These are phyloP conservation scores for Scedosporium apiospermum DNA, from an alignment of 2,329 filamentous ascomycete species.

Conservation along the genomic window DNA sequence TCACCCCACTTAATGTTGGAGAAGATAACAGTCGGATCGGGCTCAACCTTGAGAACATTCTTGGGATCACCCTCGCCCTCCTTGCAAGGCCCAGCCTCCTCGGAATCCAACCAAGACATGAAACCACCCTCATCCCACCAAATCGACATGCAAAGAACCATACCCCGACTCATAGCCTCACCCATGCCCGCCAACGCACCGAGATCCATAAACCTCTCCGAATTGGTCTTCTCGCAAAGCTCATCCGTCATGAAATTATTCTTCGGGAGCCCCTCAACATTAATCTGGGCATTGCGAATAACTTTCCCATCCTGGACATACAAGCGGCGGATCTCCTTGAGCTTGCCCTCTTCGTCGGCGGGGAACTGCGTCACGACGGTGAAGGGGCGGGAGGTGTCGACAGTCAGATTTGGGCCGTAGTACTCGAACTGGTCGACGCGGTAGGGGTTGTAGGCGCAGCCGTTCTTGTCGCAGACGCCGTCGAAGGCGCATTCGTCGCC, in stretches of 20 bases:
- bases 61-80: conserved; percentile 41
- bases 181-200: conserved; percentile 36
- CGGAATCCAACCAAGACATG: conserved; percentile 45
- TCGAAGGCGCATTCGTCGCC: conserved; percentile 27
- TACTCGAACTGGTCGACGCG: conserved; percentile 17
- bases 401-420: conserved; percentile 22
- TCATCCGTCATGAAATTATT: conserved; percentile 26
- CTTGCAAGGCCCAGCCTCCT: conserved; percentile 40
- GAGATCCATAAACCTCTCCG: conserved; percentile 21
- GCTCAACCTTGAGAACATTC: conserved; percentile 34
- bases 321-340: conserved; percentile 35
- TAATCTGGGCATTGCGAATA: conserved; percentile 30
- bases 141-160: conserved; percentile 42
- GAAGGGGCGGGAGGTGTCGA: conserved; percentile 27
- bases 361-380: conserved; percentile 43
- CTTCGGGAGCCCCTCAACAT: conserved; percentile 17
- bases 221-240: conserved; percentile 22
- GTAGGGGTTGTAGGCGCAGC: conserved; percentile 36
- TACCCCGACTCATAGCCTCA: conserved; percentile 32
- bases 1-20: conserved; percentile 52
- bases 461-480: conserved; percentile 33
- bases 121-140: conserved; percentile 43
- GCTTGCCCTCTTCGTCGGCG: conserved; percentile 22
- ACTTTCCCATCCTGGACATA: conserved; percentile 40
- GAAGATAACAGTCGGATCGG: conserved; percentile 41